Percentiles rank a stretch among this genome's conserved stretches.
phyloP scores from a whole-genome alignment of 805 yeast species.

The Dipodascus geniculatus region DNA sequence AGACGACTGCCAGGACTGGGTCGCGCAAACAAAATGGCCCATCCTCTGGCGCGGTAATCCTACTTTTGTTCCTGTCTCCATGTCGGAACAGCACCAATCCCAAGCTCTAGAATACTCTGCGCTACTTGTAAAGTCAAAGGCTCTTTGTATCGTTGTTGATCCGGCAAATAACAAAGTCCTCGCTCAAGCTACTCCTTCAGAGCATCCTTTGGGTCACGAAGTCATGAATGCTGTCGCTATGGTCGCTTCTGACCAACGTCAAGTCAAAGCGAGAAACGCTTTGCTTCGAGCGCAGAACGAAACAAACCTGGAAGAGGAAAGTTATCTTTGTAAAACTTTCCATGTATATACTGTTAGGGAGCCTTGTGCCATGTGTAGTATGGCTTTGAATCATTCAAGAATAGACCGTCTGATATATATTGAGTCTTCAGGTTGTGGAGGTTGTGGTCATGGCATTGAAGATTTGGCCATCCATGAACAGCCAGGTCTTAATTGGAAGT shows the following conservation, averaged over 20 bases:
- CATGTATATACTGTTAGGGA: constrained; percentile 86
- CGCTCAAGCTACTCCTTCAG: constrained; percentile 17
- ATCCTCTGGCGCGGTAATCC: constrained; percentile 91
- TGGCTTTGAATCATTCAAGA: constrained; percentile 92
- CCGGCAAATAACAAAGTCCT: constrained; percentile 35
- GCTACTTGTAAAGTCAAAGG: constrained; percentile 24
- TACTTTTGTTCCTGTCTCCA: constrained; percentile 14
- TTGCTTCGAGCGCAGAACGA: neutral
- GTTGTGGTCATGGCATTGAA: constrained; percentile 46
- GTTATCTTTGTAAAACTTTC: constrained; percentile 63
- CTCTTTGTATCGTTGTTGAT: constrained; percentile 54
- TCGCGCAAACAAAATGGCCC: constrained; percentile 60
- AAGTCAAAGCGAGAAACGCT: constrained; percentile 23
- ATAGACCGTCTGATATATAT: constrained; percentile 57
- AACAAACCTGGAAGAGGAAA: constrained; percentile 10
- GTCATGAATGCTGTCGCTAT: constrained; percentile 57
- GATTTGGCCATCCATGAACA: constrained; percentile 67
- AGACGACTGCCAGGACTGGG: constrained; percentile 58
- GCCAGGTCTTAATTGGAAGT: constrained; percentile 73
- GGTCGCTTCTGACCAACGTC: constrained; percentile 46
- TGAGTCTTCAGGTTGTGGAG: constrained; percentile 40
- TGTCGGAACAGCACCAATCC: constrained; percentile 30
- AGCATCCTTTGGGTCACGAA: constrained; percentile 58
- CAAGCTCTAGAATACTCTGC: constrained; percentile 8
- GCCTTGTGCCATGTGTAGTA: constrained; percentile 93